Base-by-base conservation (phyloP, 169 alveolate species). In the Plasmodium relictum region DNA sequence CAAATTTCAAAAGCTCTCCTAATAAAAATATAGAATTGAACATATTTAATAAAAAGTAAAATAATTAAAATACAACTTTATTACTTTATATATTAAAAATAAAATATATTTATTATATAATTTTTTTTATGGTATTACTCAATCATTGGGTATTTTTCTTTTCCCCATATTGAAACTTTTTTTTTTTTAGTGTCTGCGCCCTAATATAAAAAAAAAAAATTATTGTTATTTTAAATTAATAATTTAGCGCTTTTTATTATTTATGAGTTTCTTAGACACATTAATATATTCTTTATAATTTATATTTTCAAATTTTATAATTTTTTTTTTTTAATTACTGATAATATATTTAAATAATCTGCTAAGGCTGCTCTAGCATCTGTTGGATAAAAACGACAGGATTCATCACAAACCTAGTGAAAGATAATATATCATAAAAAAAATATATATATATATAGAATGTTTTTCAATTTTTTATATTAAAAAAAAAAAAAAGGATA, bases 1-100 rank as follows among this genome's bases (percentile, higher is more conserved):
- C 92, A 88, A 20, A 85, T 59, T 22, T 78, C 65, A 63, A 86
- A 91, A 16, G 94, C 94, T 20, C 94, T 85, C 76, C 94, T 91
- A n/a, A 68, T 18, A 54, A 63, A 76, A 4, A 6, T 14, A 16
- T 12, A 37, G 16, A 20, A 54, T 6, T 54, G 3, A 14, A 54
- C 22, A 52, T 0, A 52, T 52, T 10, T 4, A 52, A 16, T 12
- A 56, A 14, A 7, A 45, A 44, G 8, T 14, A 58, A 73, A 56
- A 45, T 22, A 2, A 31, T 48, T 0, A 22, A 31, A 20, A 3
- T 4, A 18, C 6, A 56, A 14, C 24, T 63, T 6, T 63, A 63
- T 63, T 0, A 6, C 1, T 12, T 16, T 62, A 62, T 7, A n/a
- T 45, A 70, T 45, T 9, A n/a, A n/a, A n/a, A n/a, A n/a, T n/a